These are phyloP conservation scores for Rhodomyrtus tomentosa DNA, from an alignment of 345 rosid species.

Conservation along the genomic window DNA sequence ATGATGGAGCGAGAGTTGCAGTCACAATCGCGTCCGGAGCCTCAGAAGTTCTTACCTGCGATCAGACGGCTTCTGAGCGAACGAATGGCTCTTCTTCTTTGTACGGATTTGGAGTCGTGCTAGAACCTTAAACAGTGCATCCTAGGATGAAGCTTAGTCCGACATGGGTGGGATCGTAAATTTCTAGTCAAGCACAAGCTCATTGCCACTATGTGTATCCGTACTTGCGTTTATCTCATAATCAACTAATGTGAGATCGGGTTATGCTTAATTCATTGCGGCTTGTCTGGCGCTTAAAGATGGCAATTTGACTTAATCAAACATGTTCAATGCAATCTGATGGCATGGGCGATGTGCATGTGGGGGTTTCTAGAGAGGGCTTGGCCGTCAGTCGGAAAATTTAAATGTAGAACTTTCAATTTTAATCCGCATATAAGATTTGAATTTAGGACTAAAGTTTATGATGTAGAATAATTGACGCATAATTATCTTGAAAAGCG, in stretches of 20 bases:
- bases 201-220: slow-evolving; percentile 27
- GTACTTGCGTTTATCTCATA: slow-evolving; percentile 12
- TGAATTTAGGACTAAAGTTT: not conserved
- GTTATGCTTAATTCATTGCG: slow-evolving; percentile 12
- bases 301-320: slow-evolving; percentile 3
- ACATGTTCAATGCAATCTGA: slow-evolving; percentile 17
- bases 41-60: not conserved
- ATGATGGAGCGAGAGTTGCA: not conserved
- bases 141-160: not conserved
- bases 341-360: not conserved
- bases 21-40: not conserved
- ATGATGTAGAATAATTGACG: too few species aligned
- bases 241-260: slow-evolving; percentile 1
- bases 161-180: slow-evolving; percentile 1
- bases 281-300: not conserved
- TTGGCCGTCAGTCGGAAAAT: not conserved
- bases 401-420: not conserved
- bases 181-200: not conserved
- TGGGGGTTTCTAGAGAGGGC: not conserved
- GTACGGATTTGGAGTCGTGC: not conserved
- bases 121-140: not conserved
- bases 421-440: too few species aligned
- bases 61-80: not conserved
- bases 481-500: too few species aligned
- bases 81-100: not conserved